Percentiles rank a stretch among this genome's conserved stretches.
phyloP scores from a whole-genome alignment of 768 basidiomycete species.

The Lentinula aciculospora region DNA sequence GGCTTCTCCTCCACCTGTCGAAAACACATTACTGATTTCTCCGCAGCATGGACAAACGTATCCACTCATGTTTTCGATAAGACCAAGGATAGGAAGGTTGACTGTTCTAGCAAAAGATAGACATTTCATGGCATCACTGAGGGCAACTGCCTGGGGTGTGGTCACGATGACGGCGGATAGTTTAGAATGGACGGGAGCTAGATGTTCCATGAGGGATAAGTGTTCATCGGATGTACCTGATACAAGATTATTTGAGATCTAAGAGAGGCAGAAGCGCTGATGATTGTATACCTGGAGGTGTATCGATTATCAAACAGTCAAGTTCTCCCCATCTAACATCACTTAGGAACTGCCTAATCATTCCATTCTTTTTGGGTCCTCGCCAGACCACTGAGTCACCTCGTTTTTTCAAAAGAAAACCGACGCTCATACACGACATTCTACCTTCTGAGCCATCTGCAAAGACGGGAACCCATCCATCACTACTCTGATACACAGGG shows the following conservation, averaged over 20 bases:
- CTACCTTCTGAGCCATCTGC: conserved; percentile 74
- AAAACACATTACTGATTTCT: conserved; percentile 92
- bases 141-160: conserved; percentile 94
- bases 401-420: conserved; percentile 85
- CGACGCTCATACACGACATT: conserved; percentile 94
- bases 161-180: conserved; percentile 89
- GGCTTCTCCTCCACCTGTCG: conserved; percentile 86
- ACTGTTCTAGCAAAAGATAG: conserved; percentile 92
- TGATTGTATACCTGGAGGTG: conserved; percentile 78
- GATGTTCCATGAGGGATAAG: conserved; percentile 89
- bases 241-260: conserved; percentile 14
- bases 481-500: conserved; percentile 87
- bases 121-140: conserved; percentile 94
- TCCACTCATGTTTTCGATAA: conserved; percentile 99
- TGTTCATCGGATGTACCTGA: conserved; percentile 98
- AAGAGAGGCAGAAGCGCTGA: background rate
- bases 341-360: conserved; percentile 93
- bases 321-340: conserved; percentile 95
- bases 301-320: conserved; percentile 91
- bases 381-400: conserved; percentile 97
- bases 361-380: conserved; percentile 97
- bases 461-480: conserved; percentile 98
- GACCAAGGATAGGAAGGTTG: conserved; percentile 78
- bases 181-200: conserved; percentile 75
- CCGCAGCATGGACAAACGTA: conserved; percentile 98